Conservation (phyloP, 148 eudicot genomes). For the Fagopyrum homotropicum region DNA sequence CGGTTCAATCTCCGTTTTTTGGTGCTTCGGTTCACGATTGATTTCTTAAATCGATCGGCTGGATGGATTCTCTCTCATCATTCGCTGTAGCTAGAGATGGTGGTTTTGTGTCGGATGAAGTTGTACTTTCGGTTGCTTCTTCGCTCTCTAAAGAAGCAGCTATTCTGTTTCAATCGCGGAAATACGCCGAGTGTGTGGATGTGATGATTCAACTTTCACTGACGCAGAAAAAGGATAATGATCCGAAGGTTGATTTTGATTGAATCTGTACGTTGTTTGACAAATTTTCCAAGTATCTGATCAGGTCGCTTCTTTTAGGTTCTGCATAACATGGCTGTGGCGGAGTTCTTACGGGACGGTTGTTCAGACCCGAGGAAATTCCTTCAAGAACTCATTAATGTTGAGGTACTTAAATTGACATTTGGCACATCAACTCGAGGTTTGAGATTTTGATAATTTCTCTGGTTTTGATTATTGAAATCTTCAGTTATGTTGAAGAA, state of each 20-base stretch:
- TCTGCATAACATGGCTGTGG: no score
- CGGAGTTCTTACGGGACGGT: no score
- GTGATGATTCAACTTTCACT: constrained; percentile 57
- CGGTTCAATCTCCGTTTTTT: background rate
- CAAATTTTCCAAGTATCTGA: no score
- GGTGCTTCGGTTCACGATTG: constrained; percentile 4
- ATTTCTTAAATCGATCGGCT: constrained; percentile 30
- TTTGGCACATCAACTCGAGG: background rate
- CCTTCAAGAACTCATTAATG: background rate
- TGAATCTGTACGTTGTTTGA: background rate
- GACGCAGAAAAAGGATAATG: constrained; percentile 45
- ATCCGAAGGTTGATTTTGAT: constrained; percentile 52
- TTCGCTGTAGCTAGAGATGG: constrained; percentile 25
- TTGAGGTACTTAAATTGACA: background rate
- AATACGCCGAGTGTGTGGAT: constrained; percentile 60
- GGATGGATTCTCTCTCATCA: constrained; percentile 49
- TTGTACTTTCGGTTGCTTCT: constrained; percentile 26
- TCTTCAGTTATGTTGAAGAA: background rate
- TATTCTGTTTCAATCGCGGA: constrained; percentile 51
- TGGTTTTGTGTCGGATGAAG: constrained; percentile 34
- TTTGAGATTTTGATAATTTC: no score
- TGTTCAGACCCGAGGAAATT: no score
- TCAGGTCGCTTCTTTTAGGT: no score
- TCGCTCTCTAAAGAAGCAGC: constrained; percentile 64
- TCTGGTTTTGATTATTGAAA: background rate